Conservation (phyloP, 2,329 filamentous ascomycete species). For the Plectosphaerella cucumerina region DNA sequence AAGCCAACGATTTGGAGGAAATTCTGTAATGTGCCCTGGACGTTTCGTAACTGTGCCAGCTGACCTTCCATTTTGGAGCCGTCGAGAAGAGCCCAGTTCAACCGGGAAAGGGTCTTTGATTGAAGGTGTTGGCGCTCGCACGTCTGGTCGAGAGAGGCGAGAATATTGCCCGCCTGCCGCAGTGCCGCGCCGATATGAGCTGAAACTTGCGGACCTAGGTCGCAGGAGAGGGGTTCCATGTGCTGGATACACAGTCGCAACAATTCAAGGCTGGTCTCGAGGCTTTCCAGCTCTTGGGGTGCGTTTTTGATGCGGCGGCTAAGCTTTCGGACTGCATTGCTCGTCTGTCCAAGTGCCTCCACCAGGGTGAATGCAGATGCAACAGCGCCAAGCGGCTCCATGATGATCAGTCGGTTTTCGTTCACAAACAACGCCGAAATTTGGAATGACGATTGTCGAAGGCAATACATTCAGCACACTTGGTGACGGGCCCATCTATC, state of each 20-base stretch:
- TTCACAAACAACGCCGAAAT: too few species aligned
- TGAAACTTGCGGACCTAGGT: not conserved
- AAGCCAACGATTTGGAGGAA: not conserved
- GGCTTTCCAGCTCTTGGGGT: not conserved
- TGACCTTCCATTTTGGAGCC: not conserved
- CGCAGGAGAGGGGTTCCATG: not conserved
- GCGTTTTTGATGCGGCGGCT: not conserved
- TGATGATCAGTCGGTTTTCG: not conserved
- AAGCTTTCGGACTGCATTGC: not conserved
- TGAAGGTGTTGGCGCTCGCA: not conserved
- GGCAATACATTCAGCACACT: too few species aligned
- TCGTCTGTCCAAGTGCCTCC: not conserved
- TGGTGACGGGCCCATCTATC: too few species aligned
- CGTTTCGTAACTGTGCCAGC: not conserved
- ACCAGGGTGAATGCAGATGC: not conserved
- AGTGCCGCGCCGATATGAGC: not conserved
- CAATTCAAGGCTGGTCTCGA: not conserved
- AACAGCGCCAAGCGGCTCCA: not conserved
- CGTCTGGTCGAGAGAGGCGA: not conserved
- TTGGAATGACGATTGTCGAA: too few species aligned
- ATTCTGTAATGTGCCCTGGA: not conserved
- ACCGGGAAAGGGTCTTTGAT: not conserved
- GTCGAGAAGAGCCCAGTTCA: not conserved
- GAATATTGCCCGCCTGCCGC: not conserved
- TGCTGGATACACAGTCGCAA: not conserved